phyloP scores from a whole-genome alignment of 352 stramenopile species.

The Globisporangium acanthophoron region DNA sequence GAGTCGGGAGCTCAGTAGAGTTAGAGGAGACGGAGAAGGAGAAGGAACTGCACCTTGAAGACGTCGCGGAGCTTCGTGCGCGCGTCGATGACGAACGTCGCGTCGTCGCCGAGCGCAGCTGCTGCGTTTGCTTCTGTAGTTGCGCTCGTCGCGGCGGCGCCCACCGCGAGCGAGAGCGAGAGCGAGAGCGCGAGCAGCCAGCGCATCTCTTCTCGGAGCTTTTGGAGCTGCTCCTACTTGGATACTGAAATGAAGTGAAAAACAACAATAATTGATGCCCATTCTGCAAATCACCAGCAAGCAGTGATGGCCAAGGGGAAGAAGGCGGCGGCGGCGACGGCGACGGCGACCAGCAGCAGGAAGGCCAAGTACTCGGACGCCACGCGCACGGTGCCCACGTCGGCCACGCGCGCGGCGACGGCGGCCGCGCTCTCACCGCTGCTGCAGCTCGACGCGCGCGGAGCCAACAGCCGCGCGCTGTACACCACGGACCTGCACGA shows the following conservation, averaged over 20 bases:
- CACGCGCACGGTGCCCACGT: conserved; percentile 8
- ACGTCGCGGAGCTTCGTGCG: conserved; percentile 44
- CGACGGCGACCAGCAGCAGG: not conserved
- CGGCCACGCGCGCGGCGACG: not conserved
- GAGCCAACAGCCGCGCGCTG: conserved; percentile 25
- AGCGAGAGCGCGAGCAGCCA: not conserved
- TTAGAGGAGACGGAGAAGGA: not conserved
- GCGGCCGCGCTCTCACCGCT: conserved; percentile 18
- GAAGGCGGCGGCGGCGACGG: conserved; percentile 4
- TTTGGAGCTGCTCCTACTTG: not conserved
- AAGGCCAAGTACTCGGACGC: conserved; percentile 16
- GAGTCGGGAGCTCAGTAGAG: not conserved
- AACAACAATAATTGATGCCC: not conserved
- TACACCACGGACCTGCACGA: conserved; percentile 34
- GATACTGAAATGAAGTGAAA: not conserved
- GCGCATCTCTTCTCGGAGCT: not conserved
- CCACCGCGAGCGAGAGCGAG: too few relatives aligned
- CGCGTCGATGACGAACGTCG: conserved; percentile 43
- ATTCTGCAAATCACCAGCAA: not conserved
- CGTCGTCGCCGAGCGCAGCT: conserved; percentile 5
- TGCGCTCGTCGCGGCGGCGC: too few relatives aligned
- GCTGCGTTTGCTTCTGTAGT: not conserved
- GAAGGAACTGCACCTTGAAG: conserved; percentile 21
- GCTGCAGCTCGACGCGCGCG: conserved; percentile 41
- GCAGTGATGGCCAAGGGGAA: conserved; percentile 5